phyloP scores from a whole-genome alignment of 768 basidiomycete genomes.

The Trametes punicea region DNA sequence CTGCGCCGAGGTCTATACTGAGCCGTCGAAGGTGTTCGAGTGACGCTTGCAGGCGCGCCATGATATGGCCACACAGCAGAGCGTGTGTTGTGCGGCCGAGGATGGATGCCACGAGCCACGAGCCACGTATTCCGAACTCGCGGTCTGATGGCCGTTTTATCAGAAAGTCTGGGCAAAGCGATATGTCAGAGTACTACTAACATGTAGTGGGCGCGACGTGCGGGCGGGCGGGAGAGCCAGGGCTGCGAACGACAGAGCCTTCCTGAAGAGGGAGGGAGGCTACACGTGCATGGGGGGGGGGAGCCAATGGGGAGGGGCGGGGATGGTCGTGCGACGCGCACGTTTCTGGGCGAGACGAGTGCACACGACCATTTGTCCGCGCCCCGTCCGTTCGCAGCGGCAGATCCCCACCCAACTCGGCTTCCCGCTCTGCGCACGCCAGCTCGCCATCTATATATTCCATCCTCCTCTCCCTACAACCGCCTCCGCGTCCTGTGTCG shows the following conservation, averaged over 20 bases:
- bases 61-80: no score
- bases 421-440: neutral
- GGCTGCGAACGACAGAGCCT: conserved; percentile 14
- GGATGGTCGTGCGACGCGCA: conserved; percentile 31
- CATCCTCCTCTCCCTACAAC: neutral
- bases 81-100: no score
- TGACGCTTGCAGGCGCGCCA: no score
- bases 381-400: conserved; percentile 12
- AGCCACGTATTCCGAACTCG: no score
- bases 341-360: conserved; percentile 22
- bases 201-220: no score
- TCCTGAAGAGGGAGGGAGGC: conserved; percentile 13
- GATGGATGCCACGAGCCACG: no score
- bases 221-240: no score
- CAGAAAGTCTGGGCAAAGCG: no score
- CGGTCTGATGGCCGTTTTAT: no score
- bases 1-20: neutral
- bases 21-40: no score
- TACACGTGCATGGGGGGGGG: conserved; percentile 26
- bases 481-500: conserved; percentile 4
- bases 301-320: conserved; percentile 25
- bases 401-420: conserved; percentile 1
- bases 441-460: conserved; percentile 1
- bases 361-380: conserved; percentile 28
- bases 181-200: no score